Evolutionary conservation across 441 rosid species (phyloP), one percentile per base, ranked within the genome.

Genomic region (Breynia disticha): DNA sequence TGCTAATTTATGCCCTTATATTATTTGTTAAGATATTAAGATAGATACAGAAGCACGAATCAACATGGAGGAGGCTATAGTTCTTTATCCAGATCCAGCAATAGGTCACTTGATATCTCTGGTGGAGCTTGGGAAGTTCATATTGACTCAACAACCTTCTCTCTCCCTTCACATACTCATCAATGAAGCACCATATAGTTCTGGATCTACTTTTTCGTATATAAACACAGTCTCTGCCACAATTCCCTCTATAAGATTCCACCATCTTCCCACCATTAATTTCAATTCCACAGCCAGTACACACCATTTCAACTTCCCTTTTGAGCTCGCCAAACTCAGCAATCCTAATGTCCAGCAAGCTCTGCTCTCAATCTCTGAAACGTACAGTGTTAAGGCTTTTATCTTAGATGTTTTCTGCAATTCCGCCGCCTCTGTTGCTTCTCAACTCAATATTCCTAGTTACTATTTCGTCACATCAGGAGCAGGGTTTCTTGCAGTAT

Each of bases 31-130:
- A n/a, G n/a, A n/a, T n/a, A n/a, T n/a, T n/a, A n/a, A n/a, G n/a
- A n/a, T n/a, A n/a, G n/a, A n/a, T n/a, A n/a, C n/a, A n/a, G n/a
- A n/a, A n/a, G n/a, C n/a, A n/a, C n/a, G n/a, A n/a, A n/a, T n/a
- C n/a, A n/a, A n/a, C 11, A 56, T 55, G 62, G 61, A 64, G 54
- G 70, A 70, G 28, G 75, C 78, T 11, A 54, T 71, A 47, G 76
- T 76, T 46, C 54, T 76, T 46, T 79, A 76, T 48, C 79, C 81
- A 18, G 41, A 77, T 16, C 81, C 81, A 17, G 69, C 70, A 14
- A 61, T 76, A 16, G 72, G 81, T 37, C 81, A 69, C 60, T 51
- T 78, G 44, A 60, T 70, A 16, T 66, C 80, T 52, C 68, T 68
- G 83, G 69, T 73, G 18, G 76, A 75, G 69, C 54, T 75, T 2